A percentile compares a stretch with the other conserved stretches of the same genome.
These are phyloP conservation scores for Micractinium sp. DNA, from an alignment of 139 green algal genomes.

Conservation along the genomic window DNA sequence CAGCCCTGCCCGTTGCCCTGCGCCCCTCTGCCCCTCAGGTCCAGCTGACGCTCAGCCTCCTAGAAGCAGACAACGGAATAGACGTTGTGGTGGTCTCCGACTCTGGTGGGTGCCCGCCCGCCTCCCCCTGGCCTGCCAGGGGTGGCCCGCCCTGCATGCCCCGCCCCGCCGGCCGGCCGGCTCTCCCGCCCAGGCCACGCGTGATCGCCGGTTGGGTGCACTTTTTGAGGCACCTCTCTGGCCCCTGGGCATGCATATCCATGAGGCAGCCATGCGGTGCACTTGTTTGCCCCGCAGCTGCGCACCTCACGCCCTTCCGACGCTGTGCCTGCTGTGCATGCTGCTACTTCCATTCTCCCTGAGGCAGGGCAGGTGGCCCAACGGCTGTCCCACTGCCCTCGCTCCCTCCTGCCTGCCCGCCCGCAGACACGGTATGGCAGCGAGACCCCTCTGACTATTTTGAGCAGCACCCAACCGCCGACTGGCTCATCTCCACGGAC, in stretches of 20 bases:
- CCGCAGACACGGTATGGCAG: slow-evolving; percentile 1
- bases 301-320: background rate
- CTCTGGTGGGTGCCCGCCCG: slow-evolving; percentile 1
- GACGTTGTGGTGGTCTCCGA: slow-evolving; percentile 12
- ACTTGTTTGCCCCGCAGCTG: too few species aligned
- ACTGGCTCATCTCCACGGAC: slow-evolving; percentile 42
- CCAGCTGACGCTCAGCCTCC: background rate
- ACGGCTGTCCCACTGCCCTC: background rate
- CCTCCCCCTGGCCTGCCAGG: too few species aligned
- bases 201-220: too few species aligned
- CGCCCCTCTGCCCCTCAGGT: background rate
- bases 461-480: background rate
- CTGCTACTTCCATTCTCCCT: background rate
- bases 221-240: too few species aligned
- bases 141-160: too few species aligned
- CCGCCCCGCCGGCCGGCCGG: too few species aligned
- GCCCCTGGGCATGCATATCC: too few species aligned
- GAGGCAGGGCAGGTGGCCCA: too few species aligned
- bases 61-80: background rate
- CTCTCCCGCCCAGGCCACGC: too few species aligned
- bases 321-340: background rate
- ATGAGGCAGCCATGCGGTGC: too few species aligned
- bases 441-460: slow-evolving; percentile 24
- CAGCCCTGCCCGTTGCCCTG: background rate
- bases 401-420: background rate